Evolutionary conservation across 2,329 filamentous ascomycete genomes (phyloP).

Genomic region (Hypoxylon sp.): DNA sequence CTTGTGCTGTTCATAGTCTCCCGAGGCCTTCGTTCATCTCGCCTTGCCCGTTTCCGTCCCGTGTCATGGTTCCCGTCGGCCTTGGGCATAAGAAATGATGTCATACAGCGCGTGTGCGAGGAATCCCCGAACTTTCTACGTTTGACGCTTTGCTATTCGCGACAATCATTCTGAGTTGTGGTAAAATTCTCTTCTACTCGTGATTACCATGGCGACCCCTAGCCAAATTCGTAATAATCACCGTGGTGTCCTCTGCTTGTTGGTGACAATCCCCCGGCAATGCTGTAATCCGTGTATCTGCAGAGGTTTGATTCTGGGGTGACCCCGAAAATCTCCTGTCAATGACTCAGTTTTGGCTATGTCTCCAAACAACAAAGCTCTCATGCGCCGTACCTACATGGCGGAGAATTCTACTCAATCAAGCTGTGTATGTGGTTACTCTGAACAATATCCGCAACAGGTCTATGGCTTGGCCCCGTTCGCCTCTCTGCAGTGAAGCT

Average conservation of each 20-base stretch:
- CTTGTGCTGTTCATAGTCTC: conserved; percentile 9
- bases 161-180: background rate
- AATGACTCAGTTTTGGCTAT: conserved; percentile 7
- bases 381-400: background rate
- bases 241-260: background rate
- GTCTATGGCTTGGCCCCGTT: background rate
- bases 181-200: background rate
- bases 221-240: background rate
- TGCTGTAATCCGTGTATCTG: background rate
- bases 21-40: background rate
- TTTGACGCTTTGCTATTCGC: background rate
- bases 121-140: conserved; percentile 16
- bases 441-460: background rate
- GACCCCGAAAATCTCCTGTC: background rate
- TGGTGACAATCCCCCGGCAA: background rate
- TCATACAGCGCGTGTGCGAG: conserved; percentile 23
- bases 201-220: background rate
- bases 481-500: conserved; percentile 8
- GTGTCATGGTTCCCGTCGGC: conserved; percentile 18
- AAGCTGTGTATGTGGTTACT: conserved; percentile 1
- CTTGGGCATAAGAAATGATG: conserved; percentile 19
- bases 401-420: conserved; percentile 1
- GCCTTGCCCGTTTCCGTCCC: conserved; percentile 21
- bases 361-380: background rate
- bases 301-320: background rate